These are phyloP conservation scores for Boletus semigastroideus DNA, from an alignment of 1,284 basidiomycete species.

Conservation along the genomic window DNA sequence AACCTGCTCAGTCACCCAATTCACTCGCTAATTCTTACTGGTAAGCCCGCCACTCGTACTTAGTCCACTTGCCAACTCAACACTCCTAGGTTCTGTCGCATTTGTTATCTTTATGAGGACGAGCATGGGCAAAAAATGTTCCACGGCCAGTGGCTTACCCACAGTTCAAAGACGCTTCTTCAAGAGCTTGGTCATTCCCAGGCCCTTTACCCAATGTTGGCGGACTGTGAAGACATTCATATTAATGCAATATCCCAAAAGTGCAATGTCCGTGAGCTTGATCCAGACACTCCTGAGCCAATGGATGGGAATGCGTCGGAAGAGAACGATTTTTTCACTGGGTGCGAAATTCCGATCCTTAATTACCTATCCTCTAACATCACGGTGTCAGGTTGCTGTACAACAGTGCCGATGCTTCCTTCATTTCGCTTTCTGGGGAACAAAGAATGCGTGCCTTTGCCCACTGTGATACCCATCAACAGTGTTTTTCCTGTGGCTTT, in stretches of 20 bases:
- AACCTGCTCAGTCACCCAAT: conserved; percentile 41
- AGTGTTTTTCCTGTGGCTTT: conserved; percentile 50
- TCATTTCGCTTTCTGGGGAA: conserved; percentile 42
- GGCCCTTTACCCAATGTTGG: conserved; percentile 50
- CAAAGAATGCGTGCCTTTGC: conserved; percentile 34
- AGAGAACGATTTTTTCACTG: conserved; percentile 53
- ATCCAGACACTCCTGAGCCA: conserved; percentile 43
- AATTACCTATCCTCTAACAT: conserved; percentile 3
- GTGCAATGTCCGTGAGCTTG: conserved; percentile 48
- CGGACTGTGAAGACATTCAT: conserved; percentile 50
- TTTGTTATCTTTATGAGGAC: conserved; percentile 57
- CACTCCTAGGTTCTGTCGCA: conserved; percentile 56
- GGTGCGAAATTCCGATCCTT: conserved; percentile 35
- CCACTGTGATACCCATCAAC: conserved; percentile 33
- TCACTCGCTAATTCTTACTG: conserved; percentile 53
- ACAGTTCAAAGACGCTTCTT: conserved; percentile 62
- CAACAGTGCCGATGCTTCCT: conserved; percentile 43
- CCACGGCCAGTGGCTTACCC: conserved; percentile 66
- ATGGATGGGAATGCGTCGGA: conserved; percentile 38
- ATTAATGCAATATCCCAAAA: conserved; percentile 55
- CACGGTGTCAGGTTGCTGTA: conserved; percentile 40
- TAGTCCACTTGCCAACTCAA: neutral
- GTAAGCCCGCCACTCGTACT: conserved; percentile 32
- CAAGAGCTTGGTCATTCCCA: conserved; percentile 64
- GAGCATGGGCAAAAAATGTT: conserved; percentile 44